Conservation (phyloP, 352 stramenopile genomes). For the Aphanomyces invadans region DNA sequence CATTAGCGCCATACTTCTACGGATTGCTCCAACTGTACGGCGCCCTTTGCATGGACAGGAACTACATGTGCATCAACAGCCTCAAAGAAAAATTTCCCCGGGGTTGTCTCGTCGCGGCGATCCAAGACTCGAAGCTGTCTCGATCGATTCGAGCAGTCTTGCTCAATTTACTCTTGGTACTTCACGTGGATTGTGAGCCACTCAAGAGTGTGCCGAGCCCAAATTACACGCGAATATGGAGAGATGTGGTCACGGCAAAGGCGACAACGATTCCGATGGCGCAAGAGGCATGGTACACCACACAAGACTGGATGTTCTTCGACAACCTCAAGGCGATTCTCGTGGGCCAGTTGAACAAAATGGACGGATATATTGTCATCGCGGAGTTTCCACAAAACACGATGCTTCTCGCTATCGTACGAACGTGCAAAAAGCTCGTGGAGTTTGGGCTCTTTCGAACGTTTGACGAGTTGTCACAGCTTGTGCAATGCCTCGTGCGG, state of each 20-base stretch:
- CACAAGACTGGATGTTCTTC: conserved; percentile 42
- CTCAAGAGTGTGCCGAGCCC: conserved; percentile 50
- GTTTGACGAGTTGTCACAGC: conserved; percentile 30
- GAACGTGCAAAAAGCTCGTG: conserved; percentile 46
- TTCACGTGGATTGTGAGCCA: conserved; percentile 63
- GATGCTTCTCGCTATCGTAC: conserved; percentile 45
- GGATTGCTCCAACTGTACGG: conserved; percentile 60
- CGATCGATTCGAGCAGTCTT: conserved; percentile 54
- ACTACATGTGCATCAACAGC: conserved; percentile 70
- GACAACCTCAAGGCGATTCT: conserved; percentile 39
- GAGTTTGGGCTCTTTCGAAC: conserved; percentile 59
- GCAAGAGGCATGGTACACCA: not conserved
- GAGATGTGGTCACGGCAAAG: conserved; percentile 31
- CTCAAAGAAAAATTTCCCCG: conserved; percentile 55
- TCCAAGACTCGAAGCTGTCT: conserved; percentile 41
- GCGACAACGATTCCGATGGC: not conserved
- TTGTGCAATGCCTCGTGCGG: conserved; percentile 31
- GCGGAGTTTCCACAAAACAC: conserved; percentile 57
- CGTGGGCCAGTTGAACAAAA: conserved; percentile 35
- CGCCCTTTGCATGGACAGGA: conserved; percentile 61
- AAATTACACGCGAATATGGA: conserved; percentile 66
- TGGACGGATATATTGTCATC: conserved; percentile 40
- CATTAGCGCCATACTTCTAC: conserved; percentile 59
- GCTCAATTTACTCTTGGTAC: conserved; percentile 54
- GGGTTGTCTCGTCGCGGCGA: conserved; percentile 38